Base-by-base conservation (phyloP, 1,139 yeast genomes). In the Blastobotrys arbuscula region DNA sequence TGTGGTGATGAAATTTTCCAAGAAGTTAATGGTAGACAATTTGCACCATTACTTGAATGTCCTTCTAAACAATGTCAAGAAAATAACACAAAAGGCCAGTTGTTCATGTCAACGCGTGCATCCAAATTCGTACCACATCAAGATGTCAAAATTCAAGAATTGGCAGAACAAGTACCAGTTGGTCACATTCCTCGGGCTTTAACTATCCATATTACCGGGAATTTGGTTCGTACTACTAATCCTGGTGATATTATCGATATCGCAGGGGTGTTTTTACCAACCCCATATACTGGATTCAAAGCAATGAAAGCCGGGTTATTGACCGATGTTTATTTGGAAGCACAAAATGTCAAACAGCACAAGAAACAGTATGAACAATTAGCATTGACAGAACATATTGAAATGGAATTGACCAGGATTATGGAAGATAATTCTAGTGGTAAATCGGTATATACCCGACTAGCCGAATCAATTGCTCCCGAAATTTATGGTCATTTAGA, bases 1-100 rank as follows among this genome's bases (percentile, higher is more conserved):
- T 94, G 99, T 74, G 99, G 98, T 42, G 84, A 79, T 65, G 99
- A 94, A 70, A 82, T 89, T 51, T 94, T 94, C 73, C 98, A 92
- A 70, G 97, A 92, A 66, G 95, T 94, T 57, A 84, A 80, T 58
- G 73, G 92, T 33, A 81, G 82, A 62, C 82, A 88, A 37, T 94
- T 88, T 68, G 81, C 86, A 38, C 99, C 98, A 10, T 72, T 90
- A 51, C 65, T 75, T 2, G 95, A 89, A 62, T 94, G 99, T 71
- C 81, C 87, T 2, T 86, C 97, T 1, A 77, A 78, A 20, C 82
- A 81, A 56, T 94, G 99, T 72, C 66, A 71, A 50, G 79, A 79
- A 53, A 90, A 92, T 68, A 82, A 84, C 64, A 77, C 84, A 45
- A 84, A 84, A 64, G 98, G 98, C 45, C 92, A 88, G 68, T 74